A percentile compares a stretch with the other conserved stretches of the same genome.
Evolutionary conservation across 2,329 filamentous ascomycete species (phyloP).

Genomic region (Aspergillus arachidicola): DNA sequence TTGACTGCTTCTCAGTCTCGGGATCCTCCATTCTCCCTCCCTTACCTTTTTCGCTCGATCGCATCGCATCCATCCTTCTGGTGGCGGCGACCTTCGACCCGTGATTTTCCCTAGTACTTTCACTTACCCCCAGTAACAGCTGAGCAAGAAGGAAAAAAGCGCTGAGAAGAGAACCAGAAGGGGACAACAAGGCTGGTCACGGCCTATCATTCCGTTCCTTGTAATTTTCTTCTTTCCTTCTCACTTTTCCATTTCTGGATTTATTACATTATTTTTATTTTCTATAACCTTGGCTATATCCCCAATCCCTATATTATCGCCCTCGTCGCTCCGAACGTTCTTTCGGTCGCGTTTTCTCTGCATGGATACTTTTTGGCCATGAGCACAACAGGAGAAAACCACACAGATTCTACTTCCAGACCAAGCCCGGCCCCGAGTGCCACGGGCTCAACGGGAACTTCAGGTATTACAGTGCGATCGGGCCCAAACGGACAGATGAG

Average conservation of each 20-base stretch:
- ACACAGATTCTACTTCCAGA: slow-evolving; percentile 28
- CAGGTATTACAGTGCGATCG: slow-evolving; percentile 37
- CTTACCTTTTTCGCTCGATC: slow-evolving; percentile 3
- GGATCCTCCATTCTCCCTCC: background rate
- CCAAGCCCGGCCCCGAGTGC: slow-evolving; percentile 37
- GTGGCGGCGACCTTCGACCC: slow-evolving; percentile 13
- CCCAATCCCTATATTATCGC: slow-evolving; percentile 11
- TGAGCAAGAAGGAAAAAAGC: background rate
- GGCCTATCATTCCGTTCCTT: background rate
- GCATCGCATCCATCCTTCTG: slow-evolving; percentile 12
- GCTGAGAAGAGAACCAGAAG: background rate
- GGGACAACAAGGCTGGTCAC: background rate
- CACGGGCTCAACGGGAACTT: slow-evolving; percentile 38
- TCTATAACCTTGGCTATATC: slow-evolving; percentile 4
- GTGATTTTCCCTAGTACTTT: background rate
- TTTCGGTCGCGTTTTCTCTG: slow-evolving; percentile 22
- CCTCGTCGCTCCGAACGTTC: slow-evolving; percentile 5
- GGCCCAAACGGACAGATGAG: slow-evolving; percentile 53
- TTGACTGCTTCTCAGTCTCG: background rate
- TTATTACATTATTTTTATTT: background rate
- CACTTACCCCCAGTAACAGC: background rate
- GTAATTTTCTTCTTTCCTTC: background rate
- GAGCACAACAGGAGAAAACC: slow-evolving; percentile 35
- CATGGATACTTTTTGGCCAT: slow-evolving; percentile 37
- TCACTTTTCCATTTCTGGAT: background rate